Conservation (phyloP, 768 basidiomycete genomes). For the Mrakia hoshinonis region DNA sequence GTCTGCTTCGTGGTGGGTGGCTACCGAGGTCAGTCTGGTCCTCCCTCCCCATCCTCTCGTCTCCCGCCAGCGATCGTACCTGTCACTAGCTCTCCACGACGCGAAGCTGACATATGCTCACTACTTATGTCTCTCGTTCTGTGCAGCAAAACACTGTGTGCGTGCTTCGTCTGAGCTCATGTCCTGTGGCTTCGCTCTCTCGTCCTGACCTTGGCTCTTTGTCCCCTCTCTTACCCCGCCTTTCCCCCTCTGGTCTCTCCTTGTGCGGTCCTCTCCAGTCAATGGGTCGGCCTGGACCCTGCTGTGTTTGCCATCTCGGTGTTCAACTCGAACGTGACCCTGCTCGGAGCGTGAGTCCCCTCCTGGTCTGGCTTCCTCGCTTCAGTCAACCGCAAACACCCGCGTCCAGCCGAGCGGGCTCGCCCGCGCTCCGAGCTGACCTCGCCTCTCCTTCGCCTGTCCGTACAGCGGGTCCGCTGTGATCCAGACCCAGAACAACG, state of each 20-base stretch:
- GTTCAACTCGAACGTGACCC: conserved; percentile 8
- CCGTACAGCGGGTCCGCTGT: conserved; percentile 3
- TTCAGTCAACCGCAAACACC: too few relatives aligned
- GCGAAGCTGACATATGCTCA: background rate
- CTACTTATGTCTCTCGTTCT: background rate
- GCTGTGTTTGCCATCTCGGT: background rate
- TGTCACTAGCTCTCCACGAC: background rate
- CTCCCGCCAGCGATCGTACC: background rate
- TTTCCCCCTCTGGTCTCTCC: background rate
- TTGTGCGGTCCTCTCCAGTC: background rate
- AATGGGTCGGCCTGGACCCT: background rate
- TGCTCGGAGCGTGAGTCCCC: background rate
- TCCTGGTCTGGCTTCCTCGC: background rate
- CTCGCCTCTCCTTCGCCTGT: background rate
- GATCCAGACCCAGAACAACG: conserved; percentile 5
- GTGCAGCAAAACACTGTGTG: background rate
- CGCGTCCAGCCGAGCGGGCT: background rate
- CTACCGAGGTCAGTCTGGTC: background rate
- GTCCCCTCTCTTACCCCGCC: background rate
- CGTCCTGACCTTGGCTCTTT: background rate
- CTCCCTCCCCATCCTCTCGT: background rate
- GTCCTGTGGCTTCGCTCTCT: too few relatives aligned
- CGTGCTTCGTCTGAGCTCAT: background rate
- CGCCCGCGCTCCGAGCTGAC: too few relatives aligned
- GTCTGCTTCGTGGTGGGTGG: conserved; percentile 1